Evolutionary conservation across 2,329 filamentous ascomycete species (phyloP), one percentile per base, ranked within the genome.

Genomic region (Cytospora mali): DNA sequence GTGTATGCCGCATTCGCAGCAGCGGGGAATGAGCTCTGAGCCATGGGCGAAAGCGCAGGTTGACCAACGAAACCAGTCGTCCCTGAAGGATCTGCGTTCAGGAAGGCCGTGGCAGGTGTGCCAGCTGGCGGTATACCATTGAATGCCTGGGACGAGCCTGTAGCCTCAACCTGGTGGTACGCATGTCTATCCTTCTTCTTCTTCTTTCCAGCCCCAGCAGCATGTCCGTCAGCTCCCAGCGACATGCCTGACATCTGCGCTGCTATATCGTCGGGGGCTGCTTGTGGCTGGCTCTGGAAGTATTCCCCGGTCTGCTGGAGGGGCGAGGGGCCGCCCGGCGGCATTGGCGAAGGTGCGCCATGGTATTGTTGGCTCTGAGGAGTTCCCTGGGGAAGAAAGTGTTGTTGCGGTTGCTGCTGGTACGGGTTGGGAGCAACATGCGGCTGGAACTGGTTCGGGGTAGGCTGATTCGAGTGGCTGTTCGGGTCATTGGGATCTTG

Each of bases 181-280:
- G 93, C 94, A 77, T 98, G 94, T 64, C 92, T 87, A 74, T 97
- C 90, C 83, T 97, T 97, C 86, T 97, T 98, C 82, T 93, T 92
- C 75, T 82, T 90, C 74, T 87, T 83, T 62, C 77, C 77, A 2
- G 79, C 79, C 61, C 77, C 77, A 2, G 79, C 79, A 55, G 84
- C 74, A 39, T 80, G 79, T 52, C 81, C 76, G 49, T 83, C 79
- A 49, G 68, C 81, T 35, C 83, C 86, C 68, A 96, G 79, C 48
- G 83, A 88, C 84, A 96, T 85, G 64, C 87, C 87, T 49, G 88
- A 88, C 88, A 96, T 90, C 75, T 96, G 92, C 61, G 87, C 83
- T 53, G 87, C 83, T 64, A 92, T 74, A 18, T 79, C 80, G 61
- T 72, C 77, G 69, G 86, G 82, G 62, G 76, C 77, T 60, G 74